phyloP scores from a whole-genome alignment of 345 rosid genomes.

The Geranium rotundifolium region DNA sequence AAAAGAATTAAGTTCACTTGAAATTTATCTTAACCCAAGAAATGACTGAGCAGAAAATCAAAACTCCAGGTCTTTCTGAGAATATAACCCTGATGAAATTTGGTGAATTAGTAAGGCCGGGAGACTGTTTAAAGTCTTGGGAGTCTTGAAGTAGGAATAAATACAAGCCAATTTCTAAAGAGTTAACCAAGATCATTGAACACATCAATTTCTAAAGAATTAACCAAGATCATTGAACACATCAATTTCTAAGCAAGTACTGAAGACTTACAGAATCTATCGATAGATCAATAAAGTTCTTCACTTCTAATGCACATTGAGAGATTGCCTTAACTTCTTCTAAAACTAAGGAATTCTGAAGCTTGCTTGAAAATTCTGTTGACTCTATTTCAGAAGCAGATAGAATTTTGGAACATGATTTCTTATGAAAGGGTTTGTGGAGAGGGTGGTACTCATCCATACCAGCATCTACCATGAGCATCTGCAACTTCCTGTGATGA shows the following conservation, averaged over 20 bases:
- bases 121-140: background rate
- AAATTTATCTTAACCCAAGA: background rate
- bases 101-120: no score
- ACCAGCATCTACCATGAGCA: slow-evolving; percentile 50
- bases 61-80: no score
- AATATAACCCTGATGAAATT: no score
- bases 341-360: slow-evolving; percentile 45
- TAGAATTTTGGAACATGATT: slow-evolving; percentile 17
- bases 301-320: slow-evolving; percentile 46
- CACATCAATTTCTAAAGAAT: background rate
- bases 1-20: background rate
- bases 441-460: slow-evolving; percentile 28
- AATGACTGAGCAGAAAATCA: background rate
- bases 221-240: background rate
- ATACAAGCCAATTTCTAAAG: background rate
- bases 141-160: background rate
- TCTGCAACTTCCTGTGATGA: slow-evolving; percentile 70
- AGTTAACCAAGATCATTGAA: background rate
- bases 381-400: slow-evolving; percentile 26
- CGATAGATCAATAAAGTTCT: slow-evolving; percentile 43
- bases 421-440: slow-evolving; percentile 23
- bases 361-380: slow-evolving; percentile 32
- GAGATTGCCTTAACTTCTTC: slow-evolving; percentile 77
- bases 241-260: slow-evolving; percentile 2
- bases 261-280: slow-evolving; percentile 47